Percentiles rank a stretch among this genome's conserved stretches.
phyloP scores from a whole-genome alignment of 495 filamentous ascomycete genomes.

The Astrothelium macrocarpum region DNA sequence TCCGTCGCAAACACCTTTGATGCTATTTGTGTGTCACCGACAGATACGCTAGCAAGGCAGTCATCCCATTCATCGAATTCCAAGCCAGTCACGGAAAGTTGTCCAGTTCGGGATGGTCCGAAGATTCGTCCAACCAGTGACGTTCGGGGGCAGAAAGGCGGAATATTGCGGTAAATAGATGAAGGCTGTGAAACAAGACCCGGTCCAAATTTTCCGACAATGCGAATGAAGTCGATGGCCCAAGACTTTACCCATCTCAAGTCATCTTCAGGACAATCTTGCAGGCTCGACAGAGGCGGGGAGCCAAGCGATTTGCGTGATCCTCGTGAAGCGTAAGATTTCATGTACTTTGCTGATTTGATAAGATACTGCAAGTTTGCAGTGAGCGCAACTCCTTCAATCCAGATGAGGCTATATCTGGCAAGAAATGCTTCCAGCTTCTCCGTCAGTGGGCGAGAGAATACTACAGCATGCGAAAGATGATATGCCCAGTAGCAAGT shows the following conservation, averaged over 20 bases:
- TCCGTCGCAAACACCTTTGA: constrained; percentile 10
- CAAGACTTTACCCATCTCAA: constrained; percentile 8
- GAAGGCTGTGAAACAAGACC: constrained; percentile 2
- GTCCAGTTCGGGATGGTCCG: background rate
- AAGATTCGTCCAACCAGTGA: constrained; percentile 2
- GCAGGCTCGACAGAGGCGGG: constrained; percentile 1
- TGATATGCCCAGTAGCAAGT: constrained; percentile 1
- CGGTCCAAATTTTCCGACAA: constrained; percentile 11
- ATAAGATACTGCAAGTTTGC: constrained; percentile 8
- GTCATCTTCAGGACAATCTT: constrained; percentile 3
- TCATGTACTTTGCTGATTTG: constrained; percentile 8
- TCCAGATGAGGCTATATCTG: constrained; percentile 5
- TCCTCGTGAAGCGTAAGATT: constrained; percentile 3
- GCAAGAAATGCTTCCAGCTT: constrained; percentile 5
- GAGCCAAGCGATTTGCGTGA: background rate
- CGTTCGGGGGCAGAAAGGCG: constrained; percentile 9
- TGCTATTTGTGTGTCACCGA: constrained; percentile 8
- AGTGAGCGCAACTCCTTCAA: constrained; percentile 7
- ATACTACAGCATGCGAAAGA: background rate
- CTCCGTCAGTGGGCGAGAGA: background rate
- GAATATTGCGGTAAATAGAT: constrained; percentile 10
- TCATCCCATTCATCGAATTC: constrained; percentile 22
- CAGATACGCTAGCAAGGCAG: constrained; percentile 20
- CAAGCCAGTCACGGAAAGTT: constrained; percentile 14
- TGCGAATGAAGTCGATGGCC: constrained; percentile 10